Percentiles rank a stretch among this genome's conserved stretches.
These are phyloP conservation scores for Alternaria gaisen DNA, from an alignment of 2,329 filamentous ascomycete genomes.

Conservation along the genomic window DNA sequence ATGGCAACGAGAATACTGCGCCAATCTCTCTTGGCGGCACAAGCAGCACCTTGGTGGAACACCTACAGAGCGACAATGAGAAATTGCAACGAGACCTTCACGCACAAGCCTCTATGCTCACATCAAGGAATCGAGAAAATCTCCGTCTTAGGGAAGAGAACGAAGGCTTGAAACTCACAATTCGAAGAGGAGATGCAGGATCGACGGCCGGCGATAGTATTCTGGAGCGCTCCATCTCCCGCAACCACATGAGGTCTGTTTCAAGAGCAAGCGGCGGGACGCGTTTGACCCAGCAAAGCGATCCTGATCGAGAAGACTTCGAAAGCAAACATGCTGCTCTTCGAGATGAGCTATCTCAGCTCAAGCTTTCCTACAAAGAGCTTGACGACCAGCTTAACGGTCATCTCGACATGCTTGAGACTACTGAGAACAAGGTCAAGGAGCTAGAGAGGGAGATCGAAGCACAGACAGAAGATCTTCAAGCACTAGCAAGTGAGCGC, in stretches of 20 bases:
- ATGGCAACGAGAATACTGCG: constrained; percentile 47
- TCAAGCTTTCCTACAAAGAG: constrained; percentile 90
- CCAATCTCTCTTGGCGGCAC: constrained; percentile 47
- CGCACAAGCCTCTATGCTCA: constrained; percentile 96
- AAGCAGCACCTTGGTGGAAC: constrained; percentile 80
- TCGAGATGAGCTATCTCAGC: constrained; percentile 84
- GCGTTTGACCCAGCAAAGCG: constrained; percentile 70
- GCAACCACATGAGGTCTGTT: constrained; percentile 76
- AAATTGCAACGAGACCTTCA: constrained; percentile 91
- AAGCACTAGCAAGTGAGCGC: constrained; percentile 80
- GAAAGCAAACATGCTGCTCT: constrained; percentile 85
- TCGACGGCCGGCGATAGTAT: constrained; percentile 83
- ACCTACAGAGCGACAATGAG: constrained; percentile 89
- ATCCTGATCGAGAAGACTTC: constrained; percentile 76
- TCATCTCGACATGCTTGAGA: constrained; percentile 81
- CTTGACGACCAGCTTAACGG: constrained; percentile 83
- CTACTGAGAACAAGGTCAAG: constrained; percentile 64
- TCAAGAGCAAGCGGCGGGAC: constrained; percentile 71
- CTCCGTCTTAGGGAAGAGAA: constrained; percentile 96
- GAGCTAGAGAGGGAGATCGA: constrained; percentile 84
- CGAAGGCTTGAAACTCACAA: constrained; percentile 90
- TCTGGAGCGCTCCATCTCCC: constrained; percentile 90
- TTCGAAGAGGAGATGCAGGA: constrained; percentile 72
- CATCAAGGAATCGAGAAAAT: constrained; percentile 93
- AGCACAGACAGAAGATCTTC: constrained; percentile 79